Base-by-base conservation (phyloP, 2,329 filamentous ascomycete species). In the Diaporthe citri region DNA sequence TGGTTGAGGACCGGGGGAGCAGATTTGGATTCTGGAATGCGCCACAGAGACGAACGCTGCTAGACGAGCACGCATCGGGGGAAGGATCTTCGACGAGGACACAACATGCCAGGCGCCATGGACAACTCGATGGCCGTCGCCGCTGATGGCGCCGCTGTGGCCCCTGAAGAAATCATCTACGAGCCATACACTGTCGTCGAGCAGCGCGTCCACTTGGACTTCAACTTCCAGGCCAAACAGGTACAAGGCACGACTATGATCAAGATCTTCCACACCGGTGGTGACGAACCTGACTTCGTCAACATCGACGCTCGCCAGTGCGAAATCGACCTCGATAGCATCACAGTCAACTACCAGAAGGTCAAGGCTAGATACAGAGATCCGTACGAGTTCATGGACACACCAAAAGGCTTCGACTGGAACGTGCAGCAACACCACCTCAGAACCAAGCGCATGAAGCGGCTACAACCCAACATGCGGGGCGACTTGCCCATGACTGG, bases 131-230 rank as follows among this genome's bases (percentile, higher is more conserved):
- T 69, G 12, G 71, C 72, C 22, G 70, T 75, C 52, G 77, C 75
- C 7, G 74, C 73, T 22, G 72, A 71, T 15, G 67, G 71, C 34
- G 75, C 43, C 25, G 66, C 69, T 51, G 25, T 48, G 17, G 59
- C 67, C 31, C 31, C 25, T 10, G 74, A 78, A 17, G 78, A 78
- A 52, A 56, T 76, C 25, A 39, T 39, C 25, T 79, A 80, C 51
- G 83, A 84, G 52, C 81, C 82, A 59, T 89, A 86, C 76, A 81
- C 89, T 55, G 86, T 98, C 74, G 89, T 95, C 72, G 93, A 95
- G 84, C 96, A 98, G 85, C 94, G 94, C 82, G 93, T 99, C 67
- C 93, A 95, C 80, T 88, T 99, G 76, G 96, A 98, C 80, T 88
- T 99, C 81, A 94, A 97, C 85, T 97, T 99, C 82, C 89, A 90